Evolutionary conservation across 306 rosid genomes (phyloP).

Genomic region (Prunus salicina): DNA sequence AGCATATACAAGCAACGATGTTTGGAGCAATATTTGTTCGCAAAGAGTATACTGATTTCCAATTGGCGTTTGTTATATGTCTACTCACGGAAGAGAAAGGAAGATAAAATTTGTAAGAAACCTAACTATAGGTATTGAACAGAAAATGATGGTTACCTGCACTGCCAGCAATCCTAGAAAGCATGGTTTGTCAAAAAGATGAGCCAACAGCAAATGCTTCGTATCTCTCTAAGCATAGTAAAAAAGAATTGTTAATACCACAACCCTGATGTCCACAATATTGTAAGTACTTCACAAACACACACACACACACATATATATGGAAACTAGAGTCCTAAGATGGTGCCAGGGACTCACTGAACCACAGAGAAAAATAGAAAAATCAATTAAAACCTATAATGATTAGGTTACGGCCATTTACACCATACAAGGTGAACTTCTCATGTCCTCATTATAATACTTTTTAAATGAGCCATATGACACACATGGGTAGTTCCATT

Average conservation of each 20-base stretch:
- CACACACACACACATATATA: neutral
- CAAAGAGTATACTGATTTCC: neutral
- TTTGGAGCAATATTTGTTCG: neutral
- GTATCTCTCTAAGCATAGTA: constrained; percentile 46
- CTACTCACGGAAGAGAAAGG: neutral
- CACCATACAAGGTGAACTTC: too few relatives aligned
- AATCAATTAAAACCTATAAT: too few relatives aligned
- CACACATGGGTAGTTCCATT: neutral
- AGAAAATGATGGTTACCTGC: constrained; percentile 45
- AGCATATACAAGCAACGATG: neutral
- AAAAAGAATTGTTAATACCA: constrained; percentile 7
- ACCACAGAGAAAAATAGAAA: neutral
- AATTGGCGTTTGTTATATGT: neutral
- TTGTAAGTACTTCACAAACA: neutral
- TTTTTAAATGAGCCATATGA: neutral
- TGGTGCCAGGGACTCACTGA: neutral
- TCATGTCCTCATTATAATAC: too few relatives aligned
- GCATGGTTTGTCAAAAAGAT: constrained; percentile 90
- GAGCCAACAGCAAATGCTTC: constrained; percentile 75
- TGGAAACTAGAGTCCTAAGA: neutral
- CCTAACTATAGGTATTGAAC: neutral
- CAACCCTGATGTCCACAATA: constrained; percentile 7
- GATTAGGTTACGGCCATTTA: too few relatives aligned
- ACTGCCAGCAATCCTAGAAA: constrained; percentile 82
- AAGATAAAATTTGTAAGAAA: neutral